phyloP scores from a whole-genome alignment of 1,284 basidiomycete genomes.

The Inonotus hispidus region DNA sequence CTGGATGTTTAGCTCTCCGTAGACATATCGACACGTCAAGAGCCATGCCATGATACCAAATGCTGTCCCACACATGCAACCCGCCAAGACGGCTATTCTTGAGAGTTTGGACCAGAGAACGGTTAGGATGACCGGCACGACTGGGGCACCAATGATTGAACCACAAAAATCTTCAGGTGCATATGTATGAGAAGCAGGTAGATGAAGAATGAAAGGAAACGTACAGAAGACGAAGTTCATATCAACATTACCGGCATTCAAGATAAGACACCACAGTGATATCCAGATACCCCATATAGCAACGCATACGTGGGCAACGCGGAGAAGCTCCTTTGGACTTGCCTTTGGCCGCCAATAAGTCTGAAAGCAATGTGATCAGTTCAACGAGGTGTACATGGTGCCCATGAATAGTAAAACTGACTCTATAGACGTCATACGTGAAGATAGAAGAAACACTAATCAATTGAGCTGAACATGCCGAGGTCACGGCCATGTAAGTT shows the following conservation, averaged over 20 bases:
- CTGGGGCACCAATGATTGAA: slow-evolving; percentile 14
- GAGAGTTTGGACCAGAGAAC: slow-evolving; percentile 45
- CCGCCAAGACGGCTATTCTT: slow-evolving; percentile 35
- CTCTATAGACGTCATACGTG: slow-evolving; percentile 74
- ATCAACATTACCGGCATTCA: slow-evolving; percentile 18
- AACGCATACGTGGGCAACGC: slow-evolving; percentile 50
- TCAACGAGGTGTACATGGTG: no score
- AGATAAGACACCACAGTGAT: slow-evolving; percentile 26
- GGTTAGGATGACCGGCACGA: slow-evolving; percentile 29
- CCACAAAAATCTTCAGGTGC: slow-evolving; percentile 15
- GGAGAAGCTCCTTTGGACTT: slow-evolving; percentile 54
- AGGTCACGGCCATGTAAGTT: slow-evolving; percentile 81
- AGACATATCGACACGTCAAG: slow-evolving; percentile 46
- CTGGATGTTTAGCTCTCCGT: slow-evolving; percentile 38
- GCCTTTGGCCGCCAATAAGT: slow-evolving; percentile 62
- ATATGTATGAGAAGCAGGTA: not conserved
- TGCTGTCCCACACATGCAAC: slow-evolving; percentile 37
- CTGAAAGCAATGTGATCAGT: slow-evolving; percentile 45
- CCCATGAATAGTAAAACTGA: no score
- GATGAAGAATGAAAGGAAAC: not conserved
- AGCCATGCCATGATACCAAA: slow-evolving; percentile 48
- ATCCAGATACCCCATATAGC: slow-evolving; percentile 57
- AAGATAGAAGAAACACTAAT: slow-evolving; percentile 81
- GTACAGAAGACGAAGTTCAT: slow-evolving; percentile 19
- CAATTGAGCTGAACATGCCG: slow-evolving; percentile 83